Base-by-base conservation (phyloP, 1,284 basidiomycete species). In the Inonotus obliquus region DNA sequence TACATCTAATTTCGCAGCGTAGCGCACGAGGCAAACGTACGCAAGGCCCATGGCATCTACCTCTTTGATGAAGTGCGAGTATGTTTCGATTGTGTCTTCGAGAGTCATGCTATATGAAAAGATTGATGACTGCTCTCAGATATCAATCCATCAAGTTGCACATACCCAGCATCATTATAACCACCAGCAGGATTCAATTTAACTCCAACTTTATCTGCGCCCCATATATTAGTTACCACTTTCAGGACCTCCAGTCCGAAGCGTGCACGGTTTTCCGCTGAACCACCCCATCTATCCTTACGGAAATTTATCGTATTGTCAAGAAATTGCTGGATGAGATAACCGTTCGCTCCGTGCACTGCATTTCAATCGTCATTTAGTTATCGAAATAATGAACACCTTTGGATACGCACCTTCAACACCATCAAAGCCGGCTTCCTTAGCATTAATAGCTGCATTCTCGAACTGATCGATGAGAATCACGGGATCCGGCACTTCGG, bases 351-450 rank as follows among this genome's bases (percentile, higher is more conserved):
- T 1, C 70, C 75, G 53, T 80, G 79, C 7, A 80, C 77, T 81
- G 29, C n/a, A 38, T 4, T 32, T 32, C 32, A 25, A 9, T 35
- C 6, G 10, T 54, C 21, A 27, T 25, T 27, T 4, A 51, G 21
- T 48, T 25, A 35, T 6, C 10, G 23, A 10, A 49, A 21, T 10
- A 49, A 14, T 32, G 2, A 17, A 29, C 32, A 4, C 35, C 27
- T 6, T n/a, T 4, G 49, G 17, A 29, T 19, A 39, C 73, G 58
- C 66, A 77, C 78, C 54, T 73, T 89, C 85, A 35, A 87, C 80
- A 37, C 85, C 85, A 66, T 89, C 86, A 65, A 87, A 86, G 0
- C 85, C 86, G 25, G 85, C 83, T 67, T 78, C 75, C 53, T 82
- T 78, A 2, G 84, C 83, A 61, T 81, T 80, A 38, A 77, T 68